phyloP scores from a whole-genome alignment of 2,329 filamentous ascomycete species.

The Didymella pinodella region DNA sequence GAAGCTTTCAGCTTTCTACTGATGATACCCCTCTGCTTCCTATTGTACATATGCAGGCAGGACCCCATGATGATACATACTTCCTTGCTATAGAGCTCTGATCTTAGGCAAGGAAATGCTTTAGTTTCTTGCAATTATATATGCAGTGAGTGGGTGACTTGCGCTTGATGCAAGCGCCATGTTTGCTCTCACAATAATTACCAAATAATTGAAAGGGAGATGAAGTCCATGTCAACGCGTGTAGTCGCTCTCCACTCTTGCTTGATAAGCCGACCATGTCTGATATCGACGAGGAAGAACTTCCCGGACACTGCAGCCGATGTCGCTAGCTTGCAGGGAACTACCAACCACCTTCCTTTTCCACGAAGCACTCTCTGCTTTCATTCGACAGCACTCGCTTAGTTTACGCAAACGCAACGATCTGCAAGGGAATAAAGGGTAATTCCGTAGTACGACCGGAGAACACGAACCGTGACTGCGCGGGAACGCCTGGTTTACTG shows the following conservation, averaged over 20 bases:
- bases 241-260: not conserved
- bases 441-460: constrained; percentile 14
- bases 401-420: constrained; percentile 1
- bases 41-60: not conserved
- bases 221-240: not conserved
- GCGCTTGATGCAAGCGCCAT: not conserved
- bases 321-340: constrained; percentile 11
- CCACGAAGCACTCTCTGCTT: not conserved
- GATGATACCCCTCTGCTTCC: constrained; percentile 15
- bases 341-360: constrained; percentile 16
- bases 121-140: not conserved
- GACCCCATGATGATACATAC: not conserved
- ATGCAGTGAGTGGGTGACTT: not conserved
- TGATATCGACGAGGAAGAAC: constrained; percentile 5
- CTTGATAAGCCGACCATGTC: constrained; percentile 14
- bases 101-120: not conserved
- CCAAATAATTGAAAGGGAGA: not conserved
- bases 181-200: not conserved
- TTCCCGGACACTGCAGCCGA: constrained; percentile 9
- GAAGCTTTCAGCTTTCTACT: not conserved
- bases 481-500: constrained; percentile 2
- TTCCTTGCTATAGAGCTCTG: not conserved
- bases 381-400: not conserved
- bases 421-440: constrained; percentile 11
- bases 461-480: not conserved